Evolutionary conservation across 805 yeast genomes (phyloP), one percentile per base, ranked within the genome.

Genomic region (Cyberlindnera xishuangbannaensis): DNA sequence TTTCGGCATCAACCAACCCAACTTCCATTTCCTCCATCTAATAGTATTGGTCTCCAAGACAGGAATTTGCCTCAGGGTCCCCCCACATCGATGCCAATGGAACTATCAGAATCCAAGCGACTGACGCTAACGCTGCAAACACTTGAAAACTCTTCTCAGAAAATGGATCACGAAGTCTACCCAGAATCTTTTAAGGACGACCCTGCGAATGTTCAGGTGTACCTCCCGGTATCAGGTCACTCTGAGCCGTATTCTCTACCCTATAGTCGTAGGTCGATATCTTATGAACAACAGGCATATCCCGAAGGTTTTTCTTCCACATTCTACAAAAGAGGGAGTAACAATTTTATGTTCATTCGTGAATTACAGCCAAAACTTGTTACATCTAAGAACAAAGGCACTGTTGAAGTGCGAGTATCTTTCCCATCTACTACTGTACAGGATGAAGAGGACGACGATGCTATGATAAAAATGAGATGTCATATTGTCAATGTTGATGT

Each of bases 251-350:
- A 10, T 4, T n/a, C 25, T 12, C 36, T 23, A 14, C 29, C 16
- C 19, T 33, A 32, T 31, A 28, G 26, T 28, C 21, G 33, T 10
- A 35, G 40, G 25, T 14, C 33, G 6, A 36, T 28, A 2, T 33
- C 40, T 4, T 35, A 43, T 16, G 52, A 47, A 16, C 40, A 37
- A 5, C 48, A 44, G 5, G 34, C 46, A 12, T 64, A 64, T 33
- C 74, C 74, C 1, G 73, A 69, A 41, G 73, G 74, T 0, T 69
- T 67, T 31, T 58, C 72, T 2, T 68, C 73, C 2, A 69, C 73
- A 5, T 68, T 69, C 45, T 69, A 69, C 45, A 57, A 64, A 29
- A 48, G 73, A 28, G 71, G 71, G 4, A 56, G 56, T n/a, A 68
- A 67, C 37, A 65, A 65, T 41, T 69, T 69, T 41, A 68, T 69